A percentile compares a stretch with the other conserved stretches of the same genome.
phyloP scores from a whole-genome alignment of 768 basidiomycete genomes.

The Lyophyllum shimeji region DNA sequence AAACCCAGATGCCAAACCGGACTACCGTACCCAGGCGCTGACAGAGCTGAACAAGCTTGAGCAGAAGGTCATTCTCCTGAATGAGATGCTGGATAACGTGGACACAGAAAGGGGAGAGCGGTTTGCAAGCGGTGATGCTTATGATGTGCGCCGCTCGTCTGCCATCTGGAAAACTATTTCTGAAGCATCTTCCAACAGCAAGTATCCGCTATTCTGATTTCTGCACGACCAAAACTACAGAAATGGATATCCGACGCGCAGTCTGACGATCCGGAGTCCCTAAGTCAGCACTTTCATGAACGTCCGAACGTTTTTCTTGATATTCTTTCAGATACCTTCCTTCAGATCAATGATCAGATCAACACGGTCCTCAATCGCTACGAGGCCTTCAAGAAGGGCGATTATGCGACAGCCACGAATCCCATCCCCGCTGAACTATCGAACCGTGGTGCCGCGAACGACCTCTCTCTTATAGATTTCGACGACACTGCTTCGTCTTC shows the following conservation, averaged over 20 bases:
- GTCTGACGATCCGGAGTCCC: constrained; percentile 83
- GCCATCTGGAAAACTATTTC: background rate
- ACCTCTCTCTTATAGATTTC: constrained; percentile 72
- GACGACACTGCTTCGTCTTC: constrained; percentile 47
- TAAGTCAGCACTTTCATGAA: constrained; percentile 54
- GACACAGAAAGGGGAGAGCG: constrained; percentile 69
- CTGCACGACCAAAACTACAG: constrained; percentile 91
- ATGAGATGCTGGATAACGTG: constrained; percentile 96
- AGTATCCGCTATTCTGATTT: constrained; percentile 79
- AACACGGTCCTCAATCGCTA: constrained; percentile 90
- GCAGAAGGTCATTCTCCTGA: constrained; percentile 91
- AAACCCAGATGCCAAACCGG: constrained; percentile 91
- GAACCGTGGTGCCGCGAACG: constrained; percentile 29
- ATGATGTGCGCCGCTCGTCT: constrained; percentile 61
- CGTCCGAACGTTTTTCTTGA: background rate
- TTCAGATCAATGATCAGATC: constrained; percentile 97
- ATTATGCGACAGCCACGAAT: constrained; percentile 67
- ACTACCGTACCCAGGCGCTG: constrained; percentile 88
- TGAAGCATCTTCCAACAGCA: constrained; percentile 50
- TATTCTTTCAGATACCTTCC: constrained; percentile 70
- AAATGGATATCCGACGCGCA: constrained; percentile 98
- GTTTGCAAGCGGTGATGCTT: constrained; percentile 88
- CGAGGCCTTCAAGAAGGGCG: constrained; percentile 91
- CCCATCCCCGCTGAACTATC: constrained; percentile 66
- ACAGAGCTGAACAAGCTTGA: constrained; percentile 93